phyloP scores from a whole-genome alignment of 202 grass and related monocot genomes.

The Eragrostis tef region DNA sequence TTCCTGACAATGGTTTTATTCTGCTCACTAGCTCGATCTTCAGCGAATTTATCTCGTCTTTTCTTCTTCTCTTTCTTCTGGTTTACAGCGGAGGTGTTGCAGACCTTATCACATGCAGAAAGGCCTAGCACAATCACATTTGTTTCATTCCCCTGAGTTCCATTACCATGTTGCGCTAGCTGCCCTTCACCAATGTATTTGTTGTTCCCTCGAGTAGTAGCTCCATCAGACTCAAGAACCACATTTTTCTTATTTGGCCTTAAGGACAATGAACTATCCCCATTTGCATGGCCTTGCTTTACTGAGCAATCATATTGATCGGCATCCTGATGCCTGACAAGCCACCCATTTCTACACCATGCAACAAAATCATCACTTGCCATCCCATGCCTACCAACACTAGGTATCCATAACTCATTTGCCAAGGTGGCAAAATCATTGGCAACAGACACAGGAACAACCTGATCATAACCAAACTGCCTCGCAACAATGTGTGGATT shows the following conservation, averaged over 20 bases:
- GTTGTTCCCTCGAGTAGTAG: background rate
- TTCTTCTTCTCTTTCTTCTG: slow-evolving; percentile 23
- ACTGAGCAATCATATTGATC: slow-evolving; percentile 21
- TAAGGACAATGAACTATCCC: background rate
- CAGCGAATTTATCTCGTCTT: slow-evolving; percentile 29
- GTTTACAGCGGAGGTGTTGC: background rate
- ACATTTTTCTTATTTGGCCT: slow-evolving; percentile 6
- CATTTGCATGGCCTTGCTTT: background rate
- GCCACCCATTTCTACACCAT: slow-evolving; percentile 43
- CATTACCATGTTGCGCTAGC: background rate
- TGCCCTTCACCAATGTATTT: slow-evolving; percentile 13
- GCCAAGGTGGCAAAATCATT: slow-evolving; percentile 11
- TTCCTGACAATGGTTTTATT: slow-evolving; percentile 37
- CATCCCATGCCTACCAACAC: slow-evolving; percentile 45
- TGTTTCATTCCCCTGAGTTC: background rate
- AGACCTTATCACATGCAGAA: background rate
- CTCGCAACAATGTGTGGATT: slow-evolving; percentile 62
- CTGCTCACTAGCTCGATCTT: slow-evolving; percentile 14
- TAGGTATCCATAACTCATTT: slow-evolving; percentile 46
- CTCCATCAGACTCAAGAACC: slow-evolving; percentile 1
- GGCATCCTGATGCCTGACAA: slow-evolving; percentile 25
- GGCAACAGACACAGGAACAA: slow-evolving; percentile 28
- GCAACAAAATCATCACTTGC: slow-evolving; percentile 50
- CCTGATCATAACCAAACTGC: slow-evolving; percentile 74
- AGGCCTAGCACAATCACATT: slow-evolving; percentile 29